Conservation (phyloP, 2,329 filamentous ascomycete genomes). For the Didymella glomerata region DNA sequence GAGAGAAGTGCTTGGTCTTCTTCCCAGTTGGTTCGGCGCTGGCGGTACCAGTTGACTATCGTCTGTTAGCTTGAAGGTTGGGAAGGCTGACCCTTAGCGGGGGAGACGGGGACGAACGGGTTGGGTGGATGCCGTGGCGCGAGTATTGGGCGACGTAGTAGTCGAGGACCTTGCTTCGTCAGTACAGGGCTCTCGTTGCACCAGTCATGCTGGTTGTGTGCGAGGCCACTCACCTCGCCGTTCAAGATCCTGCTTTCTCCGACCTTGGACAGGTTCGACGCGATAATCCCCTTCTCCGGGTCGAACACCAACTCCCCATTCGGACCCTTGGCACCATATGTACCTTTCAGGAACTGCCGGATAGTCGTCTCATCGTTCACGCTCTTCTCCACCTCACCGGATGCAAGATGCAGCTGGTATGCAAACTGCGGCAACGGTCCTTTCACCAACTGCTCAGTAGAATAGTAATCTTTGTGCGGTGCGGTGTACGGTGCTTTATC, state of each 20-base stretch:
- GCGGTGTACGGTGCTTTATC: conserved; percentile 64
- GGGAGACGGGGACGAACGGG: conserved; percentile 56
- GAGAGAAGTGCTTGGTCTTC: conserved; percentile 67
- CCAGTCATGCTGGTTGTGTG: too few species aligned
- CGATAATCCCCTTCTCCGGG: conserved; percentile 67
- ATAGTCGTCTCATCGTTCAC: conserved; percentile 68
- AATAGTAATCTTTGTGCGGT: conserved; percentile 62
- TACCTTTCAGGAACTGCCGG: conserved; percentile 71
- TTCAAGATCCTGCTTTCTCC: conserved; percentile 67
- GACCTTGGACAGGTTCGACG: conserved; percentile 69
- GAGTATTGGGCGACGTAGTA: conserved; percentile 78
- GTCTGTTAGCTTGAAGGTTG: conserved; percentile 23
- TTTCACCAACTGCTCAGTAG: conserved; percentile 68
- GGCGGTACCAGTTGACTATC: conserved; percentile 86
- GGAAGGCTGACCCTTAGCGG: neutral
- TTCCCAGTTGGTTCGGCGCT: conserved; percentile 73
- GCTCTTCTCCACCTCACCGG: conserved; percentile 62
- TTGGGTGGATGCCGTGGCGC: conserved; percentile 77
- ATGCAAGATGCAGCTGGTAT: conserved; percentile 84
- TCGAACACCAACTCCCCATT: conserved; percentile 67
- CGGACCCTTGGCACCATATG: conserved; percentile 73
- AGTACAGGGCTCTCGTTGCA: too few species aligned
- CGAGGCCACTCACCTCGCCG: conserved; percentile 63
- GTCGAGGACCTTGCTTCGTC: conserved; percentile 65
- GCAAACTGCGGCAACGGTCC: conserved; percentile 71